These are phyloP conservation scores for Nicotiana knightiana DNA, from an alignment of 257 asterid genomes.

Conservation along the genomic window DNA sequence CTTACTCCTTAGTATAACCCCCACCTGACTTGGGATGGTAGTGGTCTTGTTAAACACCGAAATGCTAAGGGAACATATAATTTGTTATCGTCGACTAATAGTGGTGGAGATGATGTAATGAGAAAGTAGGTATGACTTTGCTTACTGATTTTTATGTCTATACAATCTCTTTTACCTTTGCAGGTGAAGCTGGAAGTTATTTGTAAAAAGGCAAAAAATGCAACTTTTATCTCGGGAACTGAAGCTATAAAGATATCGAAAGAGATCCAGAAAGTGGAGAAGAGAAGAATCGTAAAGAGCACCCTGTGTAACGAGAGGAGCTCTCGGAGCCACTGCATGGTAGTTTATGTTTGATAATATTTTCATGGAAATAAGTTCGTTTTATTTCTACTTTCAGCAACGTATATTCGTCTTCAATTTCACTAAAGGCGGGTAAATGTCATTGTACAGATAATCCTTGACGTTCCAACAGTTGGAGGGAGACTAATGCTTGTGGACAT, in stretches of 20 bases:
- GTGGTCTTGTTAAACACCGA: neutral
- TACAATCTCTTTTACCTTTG: neutral
- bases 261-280: constrained; percentile 94
- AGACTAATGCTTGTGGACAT: constrained; percentile 92
- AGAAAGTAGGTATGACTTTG: neutral
- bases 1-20: neutral
- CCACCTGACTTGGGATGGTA: neutral
- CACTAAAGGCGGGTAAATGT: neutral
- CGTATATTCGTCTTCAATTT: neutral
- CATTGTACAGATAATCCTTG: constrained; percentile 59
- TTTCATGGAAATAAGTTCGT: neutral
- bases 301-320: constrained; percentile 92
- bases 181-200: constrained; percentile 86
- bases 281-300: constrained; percentile 82
- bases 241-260: constrained; percentile 88
- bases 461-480: constrained; percentile 96
- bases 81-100: no score
- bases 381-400: neutral
- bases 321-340: constrained; percentile 98
- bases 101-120: neutral
- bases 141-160: neutral
- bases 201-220: constrained; percentile 92
- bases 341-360: constrained; percentile 11
- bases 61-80: no score
- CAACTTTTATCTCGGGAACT: constrained; percentile 74